phyloP scores from a whole-genome alignment of 306 rosid genomes.

The Cucumis hystrix region DNA sequence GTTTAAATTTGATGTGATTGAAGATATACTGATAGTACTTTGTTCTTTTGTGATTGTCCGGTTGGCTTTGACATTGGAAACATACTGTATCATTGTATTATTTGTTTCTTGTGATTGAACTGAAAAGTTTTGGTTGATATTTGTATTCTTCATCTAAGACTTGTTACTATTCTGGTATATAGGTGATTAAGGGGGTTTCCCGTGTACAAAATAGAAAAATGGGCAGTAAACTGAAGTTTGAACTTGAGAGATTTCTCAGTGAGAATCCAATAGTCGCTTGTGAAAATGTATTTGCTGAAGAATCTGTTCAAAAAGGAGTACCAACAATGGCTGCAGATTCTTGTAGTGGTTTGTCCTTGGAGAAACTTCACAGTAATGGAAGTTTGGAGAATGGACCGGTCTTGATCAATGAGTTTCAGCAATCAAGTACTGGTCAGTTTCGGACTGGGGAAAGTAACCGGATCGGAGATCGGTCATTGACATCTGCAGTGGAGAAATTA shows the following conservation, averaged over 20 bases:
- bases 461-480: conserved; percentile 22
- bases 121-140: neutral
- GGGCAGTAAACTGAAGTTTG: conserved; percentile 24
- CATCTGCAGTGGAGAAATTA: conserved; percentile 29
- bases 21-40: neutral
- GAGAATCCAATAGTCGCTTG: conserved; percentile 35
- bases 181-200: neutral
- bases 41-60: neutral
- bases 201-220: conserved; percentile 1
- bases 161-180: neutral
- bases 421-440: conserved; percentile 9
- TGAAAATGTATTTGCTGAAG: conserved; percentile 16
- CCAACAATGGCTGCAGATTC: conserved; percentile 12
- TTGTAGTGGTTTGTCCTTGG: conserved; percentile 11
- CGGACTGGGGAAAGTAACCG: conserved; percentile 11
- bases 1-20: neutral
- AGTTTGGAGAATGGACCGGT: conserved; percentile 17
- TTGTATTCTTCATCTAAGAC: conserved; percentile 2
- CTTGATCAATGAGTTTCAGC: conserved; percentile 10
- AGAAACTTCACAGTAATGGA: conserved; percentile 11
- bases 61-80: neutral
- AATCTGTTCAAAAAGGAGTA: neutral
- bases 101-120: neutral
- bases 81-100: neutral
- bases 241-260: conserved; percentile 35